These are phyloP conservation scores for Pyricularia grisea DNA, from an alignment of 2,329 filamentous ascomycete species.

Conservation along the genomic window DNA sequence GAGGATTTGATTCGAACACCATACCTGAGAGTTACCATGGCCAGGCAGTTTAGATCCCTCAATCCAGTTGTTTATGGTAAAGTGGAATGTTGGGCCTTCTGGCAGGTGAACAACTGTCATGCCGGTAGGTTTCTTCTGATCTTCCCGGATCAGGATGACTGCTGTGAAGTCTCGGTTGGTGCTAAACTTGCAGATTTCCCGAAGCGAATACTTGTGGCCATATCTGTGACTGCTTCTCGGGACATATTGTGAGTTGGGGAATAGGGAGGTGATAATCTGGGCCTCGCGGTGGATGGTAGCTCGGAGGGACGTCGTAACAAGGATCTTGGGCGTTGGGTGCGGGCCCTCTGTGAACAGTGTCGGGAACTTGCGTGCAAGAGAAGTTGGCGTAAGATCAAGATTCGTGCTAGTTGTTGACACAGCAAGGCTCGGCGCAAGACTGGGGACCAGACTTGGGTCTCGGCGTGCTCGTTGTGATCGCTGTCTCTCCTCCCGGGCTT, in stretches of 20 bases:
- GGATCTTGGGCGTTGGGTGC: constrained; percentile 65
- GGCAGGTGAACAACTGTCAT: constrained; percentile 80
- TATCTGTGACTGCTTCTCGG: constrained; percentile 76
- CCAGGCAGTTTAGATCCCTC: constrained; percentile 81
- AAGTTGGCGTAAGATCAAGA: constrained; percentile 52
- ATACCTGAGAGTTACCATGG: constrained; percentile 58
- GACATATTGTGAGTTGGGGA: constrained; percentile 83
- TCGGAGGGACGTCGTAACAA: constrained; percentile 86
- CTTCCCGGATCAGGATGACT: constrained; percentile 78
- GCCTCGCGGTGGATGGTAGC: constrained; percentile 81
- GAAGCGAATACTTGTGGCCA: constrained; percentile 81
- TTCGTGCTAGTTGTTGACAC: constrained; percentile 55
- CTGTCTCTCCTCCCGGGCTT: constrained; percentile 26
- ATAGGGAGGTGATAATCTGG: constrained; percentile 65
- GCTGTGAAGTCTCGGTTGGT: constrained; percentile 74
- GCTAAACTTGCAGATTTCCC: constrained; percentile 84
- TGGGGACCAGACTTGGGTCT: constrained; percentile 1
- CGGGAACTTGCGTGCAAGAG: constrained; percentile 52
- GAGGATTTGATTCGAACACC: no score
- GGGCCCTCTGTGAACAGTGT: constrained; percentile 51
- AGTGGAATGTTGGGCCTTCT: constrained; percentile 83
- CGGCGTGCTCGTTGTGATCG: constrained; percentile 33
- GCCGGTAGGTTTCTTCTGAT: constrained; percentile 74
- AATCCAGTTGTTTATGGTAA: constrained; percentile 82
- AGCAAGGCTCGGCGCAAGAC: constrained; percentile 29